A percentile compares a stretch with the other conserved stretches of the same genome.
phyloP scores from a whole-genome alignment of 805 yeast species.

The Candida parachauliodes region DNA sequence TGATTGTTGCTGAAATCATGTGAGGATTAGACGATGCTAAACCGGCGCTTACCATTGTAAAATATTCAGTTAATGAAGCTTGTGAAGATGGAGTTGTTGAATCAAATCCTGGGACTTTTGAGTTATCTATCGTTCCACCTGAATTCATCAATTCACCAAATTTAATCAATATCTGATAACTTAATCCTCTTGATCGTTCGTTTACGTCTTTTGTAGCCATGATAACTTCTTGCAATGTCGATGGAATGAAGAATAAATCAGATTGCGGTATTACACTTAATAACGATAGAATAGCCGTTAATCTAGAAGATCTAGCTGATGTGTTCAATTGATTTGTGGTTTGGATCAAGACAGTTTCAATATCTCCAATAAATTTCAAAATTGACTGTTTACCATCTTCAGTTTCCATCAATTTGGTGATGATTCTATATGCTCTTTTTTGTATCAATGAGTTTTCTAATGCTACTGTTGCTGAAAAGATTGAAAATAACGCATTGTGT shows the following conservation, averaged over 20 bases:
- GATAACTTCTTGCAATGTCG: conserved; percentile 81
- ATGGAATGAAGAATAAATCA: conserved; percentile 75
- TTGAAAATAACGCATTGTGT: conserved; percentile 71
- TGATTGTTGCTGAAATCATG: conserved; percentile 91
- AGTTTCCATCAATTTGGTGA: conserved; percentile 67
- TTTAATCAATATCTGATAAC: conserved; percentile 69
- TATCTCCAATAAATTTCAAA: conserved; percentile 47
- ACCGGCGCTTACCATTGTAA: conserved; percentile 95
- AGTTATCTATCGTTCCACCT: conserved; percentile 65
- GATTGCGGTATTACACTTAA: conserved; percentile 59
- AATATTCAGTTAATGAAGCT: conserved; percentile 75
- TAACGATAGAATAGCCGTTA: conserved; percentile 61
- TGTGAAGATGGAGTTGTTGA: conserved; percentile 55
- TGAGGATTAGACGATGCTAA: conserved; percentile 90
- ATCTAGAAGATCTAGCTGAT: conserved; percentile 78
- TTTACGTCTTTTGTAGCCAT: conserved; percentile 88
- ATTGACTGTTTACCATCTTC: conserved; percentile 60
- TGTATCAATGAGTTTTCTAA: conserved; percentile 61
- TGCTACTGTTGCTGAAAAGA: conserved; percentile 66
- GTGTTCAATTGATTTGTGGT: conserved; percentile 57
- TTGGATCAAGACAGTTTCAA: conserved; percentile 57
- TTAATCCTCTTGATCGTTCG: conserved; percentile 82
- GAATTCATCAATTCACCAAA: conserved; percentile 77
- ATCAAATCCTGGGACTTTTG: conserved; percentile 65
- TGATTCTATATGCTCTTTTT: conserved; percentile 82